Percentiles rank a stretch among this genome's conserved stretches.
These are phyloP conservation scores for Triangularia verruculosa DNA, from an alignment of 2,329 filamentous ascomycete species.

Conservation along the genomic window DNA sequence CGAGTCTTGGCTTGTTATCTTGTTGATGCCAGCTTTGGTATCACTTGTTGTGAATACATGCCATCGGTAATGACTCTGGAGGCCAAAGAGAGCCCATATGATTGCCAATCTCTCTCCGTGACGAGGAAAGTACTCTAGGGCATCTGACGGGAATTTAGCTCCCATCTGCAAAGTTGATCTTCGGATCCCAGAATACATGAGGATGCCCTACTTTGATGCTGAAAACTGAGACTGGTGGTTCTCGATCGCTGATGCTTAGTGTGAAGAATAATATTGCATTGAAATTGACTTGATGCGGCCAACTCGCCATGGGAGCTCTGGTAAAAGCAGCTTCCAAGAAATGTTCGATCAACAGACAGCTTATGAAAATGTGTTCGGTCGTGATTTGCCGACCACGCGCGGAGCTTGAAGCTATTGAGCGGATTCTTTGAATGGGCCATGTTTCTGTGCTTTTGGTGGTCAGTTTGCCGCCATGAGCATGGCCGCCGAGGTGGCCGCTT, in stretches of 20 bases:
- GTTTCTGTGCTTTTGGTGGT: constrained; percentile 4
- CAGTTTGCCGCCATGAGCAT: not conserved
- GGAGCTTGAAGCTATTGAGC: not conserved
- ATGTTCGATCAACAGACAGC: not conserved
- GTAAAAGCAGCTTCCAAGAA: not conserved
- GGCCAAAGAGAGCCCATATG: too few species aligned
- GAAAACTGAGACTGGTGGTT: not conserved
- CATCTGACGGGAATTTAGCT: too few species aligned
- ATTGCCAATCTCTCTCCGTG: not conserved
- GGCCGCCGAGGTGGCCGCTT: not conserved
- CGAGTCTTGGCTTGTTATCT: not conserved
- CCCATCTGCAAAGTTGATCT: too few species aligned
- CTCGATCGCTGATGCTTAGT: not conserved
- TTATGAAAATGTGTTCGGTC: not conserved
- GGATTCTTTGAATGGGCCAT: not conserved
- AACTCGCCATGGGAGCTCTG: not conserved
- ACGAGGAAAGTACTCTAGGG: not conserved
- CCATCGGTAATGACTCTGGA: not conserved
- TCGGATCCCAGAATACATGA: too few species aligned
- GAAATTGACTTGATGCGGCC: not conserved
- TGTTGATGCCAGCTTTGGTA: not conserved
- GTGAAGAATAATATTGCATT: not conserved
- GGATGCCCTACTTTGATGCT: not conserved
- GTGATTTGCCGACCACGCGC: not conserved
- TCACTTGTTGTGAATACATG: not conserved